A percentile compares a stretch with the other conserved stretches of the same genome.
Evolutionary conservation across 352 stramenopile genomes (phyloP).

Genomic region (Globisporangium polare): DNA sequence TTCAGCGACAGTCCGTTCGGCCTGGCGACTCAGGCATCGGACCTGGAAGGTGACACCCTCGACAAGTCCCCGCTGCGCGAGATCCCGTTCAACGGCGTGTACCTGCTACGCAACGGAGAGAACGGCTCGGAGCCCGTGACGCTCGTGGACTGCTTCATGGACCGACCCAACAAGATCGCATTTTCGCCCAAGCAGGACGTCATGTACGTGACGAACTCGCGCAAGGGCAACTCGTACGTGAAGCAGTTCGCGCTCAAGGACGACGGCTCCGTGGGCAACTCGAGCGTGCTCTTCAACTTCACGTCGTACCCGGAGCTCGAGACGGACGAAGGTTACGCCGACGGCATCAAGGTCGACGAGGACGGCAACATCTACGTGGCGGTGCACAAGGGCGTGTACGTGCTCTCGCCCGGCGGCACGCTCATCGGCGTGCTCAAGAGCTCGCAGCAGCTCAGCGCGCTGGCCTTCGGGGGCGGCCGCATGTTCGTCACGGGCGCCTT

Average conservation of each 20-base stretch:
- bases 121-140: slow-evolving; percentile 34
- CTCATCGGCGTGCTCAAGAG: slow-evolving; percentile 59
- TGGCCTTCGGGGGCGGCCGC: slow-evolving; percentile 64
- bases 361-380: slow-evolving; percentile 75
- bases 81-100: slow-evolving; percentile 79
- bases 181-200: slow-evolving; percentile 66
- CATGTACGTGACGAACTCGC: slow-evolving; percentile 83
- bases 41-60: slow-evolving; percentile 60
- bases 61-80: slow-evolving; percentile 69
- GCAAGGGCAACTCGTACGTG: slow-evolving; percentile 72
- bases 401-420: slow-evolving; percentile 48
- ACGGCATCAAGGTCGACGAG: slow-evolving; percentile 72
- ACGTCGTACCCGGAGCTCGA: slow-evolving; percentile 58
- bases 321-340: slow-evolving; percentile 52
- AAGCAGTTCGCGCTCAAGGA: slow-evolving; percentile 59
- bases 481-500: slow-evolving; percentile 73
- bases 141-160: slow-evolving; percentile 71
- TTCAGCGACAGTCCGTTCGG: slow-evolving; percentile 81
- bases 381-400: slow-evolving; percentile 72
- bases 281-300: slow-evolving; percentile 76
- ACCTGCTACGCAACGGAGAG: slow-evolving; percentile 51
- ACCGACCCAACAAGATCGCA: slow-evolving; percentile 80
- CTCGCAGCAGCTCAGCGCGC: slow-evolving; percentile 44
- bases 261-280: slow-evolving; percentile 49
- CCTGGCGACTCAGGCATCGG: slow-evolving; percentile 46